Base-by-base conservation (phyloP, 2,329 filamentous ascomycete genomes). In the Diaporthe longicolla region DNA sequence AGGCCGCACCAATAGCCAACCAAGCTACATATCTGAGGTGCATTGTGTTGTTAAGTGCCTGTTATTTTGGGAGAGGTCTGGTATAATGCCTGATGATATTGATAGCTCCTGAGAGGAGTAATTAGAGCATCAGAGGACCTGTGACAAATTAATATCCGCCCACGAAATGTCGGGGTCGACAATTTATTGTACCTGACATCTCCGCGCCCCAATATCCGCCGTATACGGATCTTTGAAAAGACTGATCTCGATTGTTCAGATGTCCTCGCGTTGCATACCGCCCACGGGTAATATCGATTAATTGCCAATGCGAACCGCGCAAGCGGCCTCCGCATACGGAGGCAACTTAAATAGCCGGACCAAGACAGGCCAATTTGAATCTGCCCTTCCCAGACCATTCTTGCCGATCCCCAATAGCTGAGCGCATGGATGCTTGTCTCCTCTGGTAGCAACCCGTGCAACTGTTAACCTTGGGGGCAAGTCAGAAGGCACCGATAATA, bases 1-100 rank as follows among this genome's bases (percentile, higher is more conserved):
- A 37, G 76, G 32, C 77, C 52, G 74, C 79, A 69, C 78, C 73
- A 70, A 79, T 79, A 66, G 78, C 80, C 70, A 80, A 74, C 75
- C 81, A 78, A 73, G 79, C 77, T 24, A 76, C 73, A 21, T 76
- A 74, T 45, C 77, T 77, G 75, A 79, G 76, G 59, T 54, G 63
- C 63, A 68, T 68, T 13, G 32, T 40, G 0, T 50, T 26, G 6
- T 0, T 19, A 19, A 37, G 3, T 24, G 5, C 10, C n/a, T 17
- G 17, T 29, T 26, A n/a, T 17, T 29, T 40, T 8, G 4, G 15
- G 11, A 1, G 13, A 13, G 9, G 32, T 13, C 13, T 11, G 29
- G 48, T 52, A 13, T 15, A 15, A 29, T 8, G 48, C 26, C 32
- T 26, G 32, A 13, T 19, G 15, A 40, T 68, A 40, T 54, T 48